Evolutionary conservation across 108 stramenopile genomes (phyloP), one percentile per base, ranked within the genome.

Genomic region (Fistulifera pelliculosa): DNA sequence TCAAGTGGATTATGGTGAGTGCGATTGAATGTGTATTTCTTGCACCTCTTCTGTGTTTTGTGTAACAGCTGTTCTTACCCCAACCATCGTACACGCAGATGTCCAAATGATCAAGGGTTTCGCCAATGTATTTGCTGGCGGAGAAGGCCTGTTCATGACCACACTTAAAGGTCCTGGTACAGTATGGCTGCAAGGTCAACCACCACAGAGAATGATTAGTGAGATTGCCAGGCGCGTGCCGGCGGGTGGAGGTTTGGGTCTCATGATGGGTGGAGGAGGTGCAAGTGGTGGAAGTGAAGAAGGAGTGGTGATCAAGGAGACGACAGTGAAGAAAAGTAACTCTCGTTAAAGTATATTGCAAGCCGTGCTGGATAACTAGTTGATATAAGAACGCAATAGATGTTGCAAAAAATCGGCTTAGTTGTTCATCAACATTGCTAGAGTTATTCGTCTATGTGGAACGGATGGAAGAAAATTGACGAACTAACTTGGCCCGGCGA

Each of bases 111-210:
- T 93, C 54, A 60, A 77, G 21, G 94, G 94, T 15, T 85, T 93
- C 47, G 81, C 86, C 68, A 95, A 95, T 64, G 90, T 93, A 0
- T 54, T 95, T 56, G 90, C 89, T 64, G 90, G 94, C 16, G 91
- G 91, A 1, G 89, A 93, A 60, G 94, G 94, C 31, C 56, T 95
- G 47, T 95, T 95, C 68, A 79, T 95, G 47, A 93, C 94, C 1
- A 93, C 89, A 1, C 60, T 95, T 57, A 93, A 85, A 3, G 94
- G 94, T 27, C 94, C 94, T 0, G 94, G 94, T 4, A 77, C 71
- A 3, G 88, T 94, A 21, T 92, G 85, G 85, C 64, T 94, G 8
- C 90, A 92, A 43, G 86, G 90, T 23, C 75, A 83, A 66, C 85
- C 94, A 15, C 65, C 79, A 16, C 71, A 88, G 60, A 60, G 86